A percentile compares a stretch with the other conserved stretches of the same genome.
These are phyloP conservation scores for Penicillium tannophilum DNA, from an alignment of 495 filamentous ascomycete genomes.

Conservation along the genomic window DNA sequence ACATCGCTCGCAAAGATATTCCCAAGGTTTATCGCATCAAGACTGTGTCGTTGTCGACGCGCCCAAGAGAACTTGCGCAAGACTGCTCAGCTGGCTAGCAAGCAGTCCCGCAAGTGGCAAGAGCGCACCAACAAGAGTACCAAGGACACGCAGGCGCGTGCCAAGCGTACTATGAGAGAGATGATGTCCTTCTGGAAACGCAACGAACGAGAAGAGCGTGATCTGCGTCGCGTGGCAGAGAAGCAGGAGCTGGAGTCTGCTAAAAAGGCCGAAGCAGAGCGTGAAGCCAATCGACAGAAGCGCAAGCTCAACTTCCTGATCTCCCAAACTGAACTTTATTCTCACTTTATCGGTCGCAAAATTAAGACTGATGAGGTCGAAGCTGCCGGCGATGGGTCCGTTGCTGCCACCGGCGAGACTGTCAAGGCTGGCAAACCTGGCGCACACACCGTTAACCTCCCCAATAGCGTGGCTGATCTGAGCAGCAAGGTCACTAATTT, in stretches of 20 bases:
- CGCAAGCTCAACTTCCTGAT: conserved; percentile 99
- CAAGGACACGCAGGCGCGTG: conserved; percentile 95
- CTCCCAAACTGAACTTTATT: conserved; percentile 97
- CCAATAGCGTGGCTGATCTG: conserved; percentile 58
- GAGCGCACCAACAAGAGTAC: conserved; percentile 96
- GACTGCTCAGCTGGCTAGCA: conserved; percentile 94
- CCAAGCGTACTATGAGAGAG: conserved; percentile 97
- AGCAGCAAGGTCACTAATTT: conserved; percentile 83
- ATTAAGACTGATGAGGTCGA: conserved; percentile 95
- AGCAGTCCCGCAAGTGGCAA: conserved; percentile 97
- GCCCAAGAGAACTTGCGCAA: conserved; percentile 90
- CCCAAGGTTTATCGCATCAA: conserved; percentile 88
- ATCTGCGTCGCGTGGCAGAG: conserved; percentile 89
- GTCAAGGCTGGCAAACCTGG: conserved; percentile 46
- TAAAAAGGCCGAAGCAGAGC: conserved; percentile 93
- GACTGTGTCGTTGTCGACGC: conserved; percentile 75
- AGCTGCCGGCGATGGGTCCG: conserved; percentile 74
- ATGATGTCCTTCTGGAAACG: conserved; percentile 99
- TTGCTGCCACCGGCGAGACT: conserved; percentile 56
- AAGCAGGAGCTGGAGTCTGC: conserved; percentile 96
- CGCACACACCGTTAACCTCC: conserved; percentile 56
- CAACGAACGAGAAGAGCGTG: conserved; percentile 96
- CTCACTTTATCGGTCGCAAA: conserved; percentile 99
- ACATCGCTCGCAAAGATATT: conserved; percentile 91
- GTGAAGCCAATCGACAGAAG: conserved; percentile 95